Evolutionary conservation across 345 rosid species (phyloP), one percentile per base, ranked within the genome.

Genomic region (Populus alba): DNA sequence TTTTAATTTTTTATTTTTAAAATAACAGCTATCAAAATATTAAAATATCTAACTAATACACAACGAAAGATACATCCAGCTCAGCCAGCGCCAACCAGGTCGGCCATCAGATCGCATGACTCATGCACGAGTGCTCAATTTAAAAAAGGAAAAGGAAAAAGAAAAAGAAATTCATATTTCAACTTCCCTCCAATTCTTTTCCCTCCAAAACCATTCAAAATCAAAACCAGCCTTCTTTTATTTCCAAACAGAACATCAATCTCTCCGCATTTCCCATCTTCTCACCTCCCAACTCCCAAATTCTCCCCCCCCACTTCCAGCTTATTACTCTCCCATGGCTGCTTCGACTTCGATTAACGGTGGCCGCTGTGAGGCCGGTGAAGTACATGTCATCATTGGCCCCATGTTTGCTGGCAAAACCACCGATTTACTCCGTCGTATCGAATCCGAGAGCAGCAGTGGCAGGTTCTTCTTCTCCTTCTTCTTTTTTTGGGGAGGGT

Each of bases 391-490:
- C 71, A 91, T 96, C 75, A 80, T 84, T 22, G 97, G 98, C 7
- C 97, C 98, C 67, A 92, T 96, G 98, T 96, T 96, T 37, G 92
- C 98, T 16, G 98, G 99, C 62, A 96, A 96, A 75, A 91, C 98
- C 74, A 96, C 98, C 1, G 90, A 96, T 9, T 97, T 96, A 38
- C 97, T 96, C 82, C 97, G 95, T 73, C 97, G 91, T n/a, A 85
- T 92, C 87, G 87, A 80, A 41, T 88, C 90, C 2, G 98, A 89
- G 75, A 78, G 81, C 84, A 80, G 68, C 81, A 71, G 61, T 43
- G 98, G 98, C 83, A 87, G 93, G 97, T 93, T 66, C 15, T 73
- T 41, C 9, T 15, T 41, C 43, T 37, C 65, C 45, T 15, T 33
- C 12, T 9, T 41, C 45, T 41, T 41, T 11, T 41, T 8, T 12